Conservation (phyloP, 441 rosid species). For the Populus hybrid region DNA sequence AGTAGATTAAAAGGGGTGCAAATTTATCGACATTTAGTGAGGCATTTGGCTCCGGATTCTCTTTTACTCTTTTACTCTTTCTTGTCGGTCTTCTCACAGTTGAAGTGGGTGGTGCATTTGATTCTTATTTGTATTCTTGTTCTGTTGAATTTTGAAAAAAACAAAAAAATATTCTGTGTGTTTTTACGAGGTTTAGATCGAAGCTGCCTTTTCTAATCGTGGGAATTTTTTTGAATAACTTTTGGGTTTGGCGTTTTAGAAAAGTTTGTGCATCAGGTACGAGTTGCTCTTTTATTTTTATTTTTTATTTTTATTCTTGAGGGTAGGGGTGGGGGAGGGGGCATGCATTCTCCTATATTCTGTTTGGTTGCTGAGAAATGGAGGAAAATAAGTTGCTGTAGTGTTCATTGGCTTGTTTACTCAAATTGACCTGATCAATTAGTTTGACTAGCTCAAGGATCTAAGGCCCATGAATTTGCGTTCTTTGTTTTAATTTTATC, state of each 20-base stretch:
- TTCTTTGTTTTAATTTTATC: constrained; percentile 9
- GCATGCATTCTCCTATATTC: constrained; percentile 7
- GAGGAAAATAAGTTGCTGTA: constrained; percentile 9
- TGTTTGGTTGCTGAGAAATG: constrained; percentile 9
- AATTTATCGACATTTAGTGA: constrained; percentile 32
- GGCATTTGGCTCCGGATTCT: constrained; percentile 31
- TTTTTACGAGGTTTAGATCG: constrained; percentile 41
- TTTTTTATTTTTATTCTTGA: background rate
- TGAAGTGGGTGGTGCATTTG: constrained; percentile 9
- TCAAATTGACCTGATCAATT: constrained; percentile 10
- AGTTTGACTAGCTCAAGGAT: constrained; percentile 16
- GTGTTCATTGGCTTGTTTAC: constrained; percentile 5
- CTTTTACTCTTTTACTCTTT: constrained; percentile 20
- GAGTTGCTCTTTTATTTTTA: constrained; percentile 16
- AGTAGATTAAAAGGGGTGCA: constrained; percentile 13
- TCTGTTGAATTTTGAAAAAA: constrained; percentile 23
- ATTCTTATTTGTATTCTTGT: constrained; percentile 35
- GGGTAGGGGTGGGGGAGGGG: background rate
- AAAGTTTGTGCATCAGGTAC: constrained; percentile 32
- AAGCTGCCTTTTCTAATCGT: constrained; percentile 15
- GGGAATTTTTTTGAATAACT: constrained; percentile 28
- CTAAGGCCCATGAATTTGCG: constrained; percentile 21
- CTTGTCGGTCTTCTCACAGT: constrained; percentile 27
- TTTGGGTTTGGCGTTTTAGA: constrained; percentile 23
- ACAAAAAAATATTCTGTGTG: background rate